Evolutionary conservation across 192 early-diverging fungal species (phyloP), one percentile per base, ranked within the genome.

Genomic region (Chytriomyces confervae): DNA sequence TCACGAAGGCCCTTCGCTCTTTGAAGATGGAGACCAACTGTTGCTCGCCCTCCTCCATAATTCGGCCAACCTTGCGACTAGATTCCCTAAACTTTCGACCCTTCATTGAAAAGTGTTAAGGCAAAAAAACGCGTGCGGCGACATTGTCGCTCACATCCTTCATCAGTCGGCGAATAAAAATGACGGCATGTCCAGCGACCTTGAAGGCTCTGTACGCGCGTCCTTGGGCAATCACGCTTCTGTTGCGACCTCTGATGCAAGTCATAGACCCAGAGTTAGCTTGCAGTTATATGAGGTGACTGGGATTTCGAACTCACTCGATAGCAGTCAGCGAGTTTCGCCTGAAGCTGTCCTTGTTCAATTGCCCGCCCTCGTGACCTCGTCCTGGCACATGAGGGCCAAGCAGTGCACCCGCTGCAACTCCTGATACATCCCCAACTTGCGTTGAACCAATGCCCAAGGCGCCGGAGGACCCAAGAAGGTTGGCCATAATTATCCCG

Each of bases 401-500:
- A 36, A 36, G 36, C 36, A 36, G 36, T 36, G 36, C 36, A 36
- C 36, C 36, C 36, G 36, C 36, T 1, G 36, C 36, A 36, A 36
- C 36, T 36, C 36, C 36, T 36, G 36, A 36, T 36, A 36, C 36
- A 1, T 36, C 36, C 36, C 36, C 36, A 36, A 36, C 36, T 36
- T 36, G 36, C 0, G 36, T 36, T 36, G 36, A 36, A 36, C 36
- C 36, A 36, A 36, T 36, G 36, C 36, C 36, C 4, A 36, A 36
- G 36, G 3, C 36, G 4, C 36, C 36, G 36, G 36, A 36, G 36
- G 36, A 36, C 36, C 36, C 61, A 13, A 74, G 7, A 9, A 74
- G 7, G 45, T 74, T 74, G 8, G 72, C 72, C 72, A 74, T 74
- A 18, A 74, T 45, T n/a, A 74, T 27, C 7, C 72, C 72, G 50